Evolutionary conservation across 345 rosid species (phyloP).

Genomic region (Psidium guajava): DNA sequence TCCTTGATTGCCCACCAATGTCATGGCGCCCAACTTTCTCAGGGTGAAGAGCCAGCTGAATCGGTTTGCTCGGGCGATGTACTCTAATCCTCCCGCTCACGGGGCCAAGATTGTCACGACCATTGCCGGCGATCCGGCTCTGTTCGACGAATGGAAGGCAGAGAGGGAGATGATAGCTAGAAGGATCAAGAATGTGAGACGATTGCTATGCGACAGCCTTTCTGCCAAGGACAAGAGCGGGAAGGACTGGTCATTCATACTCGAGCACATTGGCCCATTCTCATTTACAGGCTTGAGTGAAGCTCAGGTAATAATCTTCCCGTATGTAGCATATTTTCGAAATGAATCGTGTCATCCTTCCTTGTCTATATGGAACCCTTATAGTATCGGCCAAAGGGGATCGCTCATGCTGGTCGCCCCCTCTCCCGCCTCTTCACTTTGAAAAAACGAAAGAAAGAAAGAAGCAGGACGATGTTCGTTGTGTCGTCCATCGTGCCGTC

Average conservation of each 20-base stretch:
- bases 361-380: background rate
- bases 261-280: conserved; percentile 91
- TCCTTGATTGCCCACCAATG: background rate
- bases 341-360: background rate
- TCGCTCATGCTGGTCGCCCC: background rate
- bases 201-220: conserved; percentile 56
- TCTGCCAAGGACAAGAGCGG: conserved; percentile 68
- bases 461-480: too few species aligned
- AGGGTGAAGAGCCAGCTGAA: conserved; percentile 97
- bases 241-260: conserved; percentile 86
- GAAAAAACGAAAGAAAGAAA: background rate
- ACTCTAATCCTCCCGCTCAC: conserved; percentile 87
- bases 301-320: conserved; percentile 45
- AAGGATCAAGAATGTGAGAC: conserved; percentile 76
- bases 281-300: conserved; percentile 83
- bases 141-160: conserved; percentile 74
- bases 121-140: conserved; percentile 65
- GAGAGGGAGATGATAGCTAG: conserved; percentile 99
- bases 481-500: background rate
- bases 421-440: background rate
- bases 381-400: background rate
- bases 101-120: conserved; percentile 87
- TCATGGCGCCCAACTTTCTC: background rate
- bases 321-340: background rate
- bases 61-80: conserved; percentile 89